phyloP scores from a whole-genome alignment of 192 early-diverging fungal species.

The Lunasporangiospora selenospora region DNA sequence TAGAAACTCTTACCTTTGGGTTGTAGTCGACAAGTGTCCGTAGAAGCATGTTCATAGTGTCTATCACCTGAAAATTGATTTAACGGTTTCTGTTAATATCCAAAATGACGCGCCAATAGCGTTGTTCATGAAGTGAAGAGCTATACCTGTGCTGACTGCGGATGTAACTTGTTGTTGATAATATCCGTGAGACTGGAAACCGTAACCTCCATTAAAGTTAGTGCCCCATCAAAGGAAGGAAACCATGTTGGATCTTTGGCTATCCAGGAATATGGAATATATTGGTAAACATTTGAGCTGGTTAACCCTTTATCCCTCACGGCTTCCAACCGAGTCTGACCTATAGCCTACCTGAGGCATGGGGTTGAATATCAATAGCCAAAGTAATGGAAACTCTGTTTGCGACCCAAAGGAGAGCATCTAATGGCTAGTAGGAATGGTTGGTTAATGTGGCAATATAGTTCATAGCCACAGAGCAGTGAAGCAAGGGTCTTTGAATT shows the following conservation, averaged over 20 bases:
- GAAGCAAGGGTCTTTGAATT: no score
- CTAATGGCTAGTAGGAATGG: constrained; percentile 20
- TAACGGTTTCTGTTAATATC: no score
- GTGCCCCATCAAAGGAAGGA: constrained; percentile 20
- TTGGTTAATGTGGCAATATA: no score
- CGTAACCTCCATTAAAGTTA: constrained; percentile 37
- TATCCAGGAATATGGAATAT: no score
- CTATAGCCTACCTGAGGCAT: no score
- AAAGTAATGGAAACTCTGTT: constrained; percentile 32
- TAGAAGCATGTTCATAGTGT: constrained; percentile 25
- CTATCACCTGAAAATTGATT: constrained; percentile 26
- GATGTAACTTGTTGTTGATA: constrained; percentile 13
- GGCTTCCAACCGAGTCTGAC: no score
- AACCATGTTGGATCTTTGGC: constrained; percentile 20
- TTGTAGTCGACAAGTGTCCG: constrained; percentile 24
- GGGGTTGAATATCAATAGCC: no score
- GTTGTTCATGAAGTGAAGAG: no score
- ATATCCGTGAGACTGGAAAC: constrained; percentile 31
- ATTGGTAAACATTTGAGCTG: no score
- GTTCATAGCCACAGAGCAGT: no score
- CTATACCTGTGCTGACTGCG: constrained; percentile 19
- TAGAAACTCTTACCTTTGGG: constrained; percentile 7
- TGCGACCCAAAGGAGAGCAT: constrained; percentile 33
- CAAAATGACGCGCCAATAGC: no score
- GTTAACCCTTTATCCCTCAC: no score